Conservation (phyloP, 2,329 filamentous ascomycete genomes). For the Chalaropsis thielavioides region DNA sequence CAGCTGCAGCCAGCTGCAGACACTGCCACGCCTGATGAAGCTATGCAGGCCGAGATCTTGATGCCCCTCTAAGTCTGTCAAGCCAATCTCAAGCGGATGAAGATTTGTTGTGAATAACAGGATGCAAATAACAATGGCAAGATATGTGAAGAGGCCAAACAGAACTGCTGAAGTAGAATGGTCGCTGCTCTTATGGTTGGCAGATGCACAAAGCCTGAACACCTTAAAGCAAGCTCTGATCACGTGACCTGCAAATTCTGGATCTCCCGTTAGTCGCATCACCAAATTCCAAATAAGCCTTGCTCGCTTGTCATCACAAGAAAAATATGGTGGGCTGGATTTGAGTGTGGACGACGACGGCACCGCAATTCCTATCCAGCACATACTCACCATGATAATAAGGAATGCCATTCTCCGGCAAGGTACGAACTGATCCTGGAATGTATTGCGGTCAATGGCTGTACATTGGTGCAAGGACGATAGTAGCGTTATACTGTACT, state of each 20-base stretch:
- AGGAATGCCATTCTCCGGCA: conserved; percentile 41
- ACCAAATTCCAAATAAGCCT: conserved; percentile 17
- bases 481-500: background rate
- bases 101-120: too few relatives aligned
- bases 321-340: conserved; percentile 6
- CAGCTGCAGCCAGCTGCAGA: too few relatives aligned
- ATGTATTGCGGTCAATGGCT: background rate
- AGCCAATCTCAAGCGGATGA: too few relatives aligned
- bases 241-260: conserved; percentile 16
- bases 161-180: background rate
- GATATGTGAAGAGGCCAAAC: too few relatives aligned
- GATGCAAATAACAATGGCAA: too few relatives aligned
- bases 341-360: background rate
- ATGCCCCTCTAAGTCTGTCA: too few relatives aligned
- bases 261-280: conserved; percentile 8
- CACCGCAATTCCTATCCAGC: background rate
- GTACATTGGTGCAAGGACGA: background rate
- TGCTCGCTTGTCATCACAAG: conserved; percentile 7
- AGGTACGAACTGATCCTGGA: conserved; percentile 28
- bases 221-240: background rate
- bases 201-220: background rate
- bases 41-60: too few relatives aligned
- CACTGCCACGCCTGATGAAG: too few relatives aligned
- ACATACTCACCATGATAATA: conserved; percentile 34
- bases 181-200: too few relatives aligned